Conservation (phyloP, 1,284 basidiomycete genomes). For the Pyrrhoderma noxium region DNA sequence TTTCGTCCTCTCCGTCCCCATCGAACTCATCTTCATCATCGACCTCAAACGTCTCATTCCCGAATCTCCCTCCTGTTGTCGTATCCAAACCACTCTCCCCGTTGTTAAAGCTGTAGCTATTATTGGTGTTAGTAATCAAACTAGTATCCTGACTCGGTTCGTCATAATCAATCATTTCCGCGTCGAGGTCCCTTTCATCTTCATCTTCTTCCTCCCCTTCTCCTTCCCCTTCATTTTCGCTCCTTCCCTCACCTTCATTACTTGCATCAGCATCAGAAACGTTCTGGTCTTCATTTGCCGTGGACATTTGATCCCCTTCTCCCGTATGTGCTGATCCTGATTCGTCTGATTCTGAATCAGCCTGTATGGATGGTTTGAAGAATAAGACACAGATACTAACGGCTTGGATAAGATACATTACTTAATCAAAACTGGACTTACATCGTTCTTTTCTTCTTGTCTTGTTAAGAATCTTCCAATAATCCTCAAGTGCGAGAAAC, state of each 20-base stretch:
- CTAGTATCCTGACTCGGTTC: too few species aligned
- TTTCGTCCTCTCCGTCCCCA: too few species aligned
- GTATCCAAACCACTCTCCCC: too few species aligned
- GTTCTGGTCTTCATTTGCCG: conserved; percentile 32
- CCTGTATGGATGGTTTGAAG: conserved; percentile 20
- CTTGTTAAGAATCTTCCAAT: conserved; percentile 66
- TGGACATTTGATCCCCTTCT: conserved; percentile 32
- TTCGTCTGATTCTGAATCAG: conserved; percentile 42
- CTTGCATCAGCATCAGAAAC: conserved; percentile 26
- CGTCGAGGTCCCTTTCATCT: conserved; percentile 50
- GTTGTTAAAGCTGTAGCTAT: too few species aligned
- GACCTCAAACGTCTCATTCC: too few species aligned
- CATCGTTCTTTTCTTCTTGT: conserved; percentile 78
- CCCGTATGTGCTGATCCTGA: conserved; percentile 44
- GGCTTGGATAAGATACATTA: neutral
- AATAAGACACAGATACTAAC: neutral
- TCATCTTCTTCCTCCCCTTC: conserved; percentile 27
- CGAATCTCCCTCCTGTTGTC: too few species aligned
- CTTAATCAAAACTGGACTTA: conserved; percentile 28
- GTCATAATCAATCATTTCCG: conserved; percentile 65
- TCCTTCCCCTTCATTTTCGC: conserved; percentile 27
- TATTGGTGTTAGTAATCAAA: too few species aligned
- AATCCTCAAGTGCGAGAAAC: conserved; percentile 61
- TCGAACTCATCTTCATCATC: too few species aligned
- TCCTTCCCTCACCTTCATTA: conserved; percentile 29